phyloP scores from a whole-genome alignment of 768 basidiomycete genomes.

The Tubosaeta brunneosetosa region DNA sequence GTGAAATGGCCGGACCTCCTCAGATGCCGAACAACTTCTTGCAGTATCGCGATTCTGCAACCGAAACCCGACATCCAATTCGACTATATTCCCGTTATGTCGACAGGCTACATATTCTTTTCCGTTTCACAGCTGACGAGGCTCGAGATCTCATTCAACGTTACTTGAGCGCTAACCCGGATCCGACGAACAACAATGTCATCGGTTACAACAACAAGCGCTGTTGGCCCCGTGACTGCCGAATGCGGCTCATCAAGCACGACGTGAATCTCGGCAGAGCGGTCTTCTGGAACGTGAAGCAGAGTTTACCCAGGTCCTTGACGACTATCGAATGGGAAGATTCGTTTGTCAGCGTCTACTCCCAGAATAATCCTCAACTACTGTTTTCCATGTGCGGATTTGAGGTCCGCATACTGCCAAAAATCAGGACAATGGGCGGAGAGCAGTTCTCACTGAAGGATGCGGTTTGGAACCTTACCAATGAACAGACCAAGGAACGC shows the following conservation, averaged over 20 bases:
- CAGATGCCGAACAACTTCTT: slow-evolving; percentile 98
- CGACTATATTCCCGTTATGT: slow-evolving; percentile 96
- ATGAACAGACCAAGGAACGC: slow-evolving; percentile 95
- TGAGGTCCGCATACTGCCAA: slow-evolving; percentile 94
- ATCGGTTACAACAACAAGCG: slow-evolving; percentile 99
- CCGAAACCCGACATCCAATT: slow-evolving; percentile 97
- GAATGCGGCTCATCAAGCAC: slow-evolving; percentile 98
- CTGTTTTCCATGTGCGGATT: slow-evolving; percentile 99
- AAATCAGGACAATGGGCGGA: slow-evolving; percentile 91
- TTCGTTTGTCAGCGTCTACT: slow-evolving; percentile 95
- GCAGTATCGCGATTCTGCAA: slow-evolving; percentile 91
- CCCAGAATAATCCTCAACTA: slow-evolving; percentile 94
- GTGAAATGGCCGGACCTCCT: slow-evolving; percentile 98
- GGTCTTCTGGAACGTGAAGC: slow-evolving; percentile 99
- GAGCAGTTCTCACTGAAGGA: slow-evolving; percentile 97
- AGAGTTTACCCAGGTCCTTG: slow-evolving; percentile 88
- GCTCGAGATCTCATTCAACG: slow-evolving; percentile 96
- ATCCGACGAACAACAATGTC: slow-evolving; percentile 98
- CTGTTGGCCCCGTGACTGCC: slow-evolving; percentile 98
- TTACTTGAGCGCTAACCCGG: slow-evolving; percentile 94
- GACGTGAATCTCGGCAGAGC: slow-evolving; percentile 98
- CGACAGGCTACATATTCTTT: slow-evolving; percentile 90
- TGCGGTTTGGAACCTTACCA: slow-evolving; percentile 94
- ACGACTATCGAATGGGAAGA: slow-evolving; percentile 99
- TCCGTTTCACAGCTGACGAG: slow-evolving; percentile 97